Conservation (phyloP, 2,329 filamentous ascomycete genomes). For the Colletotrichum sp. region DNA sequence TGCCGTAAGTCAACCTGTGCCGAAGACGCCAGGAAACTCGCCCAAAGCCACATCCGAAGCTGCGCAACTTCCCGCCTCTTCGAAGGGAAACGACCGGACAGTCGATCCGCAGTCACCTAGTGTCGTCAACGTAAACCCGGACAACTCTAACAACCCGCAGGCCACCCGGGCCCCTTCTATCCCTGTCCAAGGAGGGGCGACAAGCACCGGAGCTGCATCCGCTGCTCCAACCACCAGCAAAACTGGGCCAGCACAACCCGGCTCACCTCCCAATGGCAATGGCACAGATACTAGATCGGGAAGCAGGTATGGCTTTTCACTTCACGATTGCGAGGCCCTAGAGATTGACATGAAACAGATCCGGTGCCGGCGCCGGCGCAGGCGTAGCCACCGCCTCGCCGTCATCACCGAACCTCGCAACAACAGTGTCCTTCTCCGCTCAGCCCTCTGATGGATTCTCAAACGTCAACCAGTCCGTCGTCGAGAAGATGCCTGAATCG, state of each 20-base stretch:
- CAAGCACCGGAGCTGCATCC: background rate
- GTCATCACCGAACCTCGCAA: background rate
- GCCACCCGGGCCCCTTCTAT: background rate
- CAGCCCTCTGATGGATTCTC: background rate
- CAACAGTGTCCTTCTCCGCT: background rate
- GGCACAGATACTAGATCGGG: background rate
- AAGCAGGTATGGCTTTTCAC: background rate
- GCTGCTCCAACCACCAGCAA: background rate
- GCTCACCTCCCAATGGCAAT: background rate
- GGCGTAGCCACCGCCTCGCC: background rate
- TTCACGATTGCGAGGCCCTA: background rate
- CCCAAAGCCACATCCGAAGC: background rate
- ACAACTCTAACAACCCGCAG: background rate
- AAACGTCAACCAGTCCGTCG: background rate
- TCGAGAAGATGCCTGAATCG: constrained; percentile 4
- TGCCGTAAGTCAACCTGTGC: background rate
- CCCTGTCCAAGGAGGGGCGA: background rate
- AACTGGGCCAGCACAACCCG: background rate
- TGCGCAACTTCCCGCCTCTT: background rate
- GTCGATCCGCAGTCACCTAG: background rate
- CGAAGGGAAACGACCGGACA: background rate
- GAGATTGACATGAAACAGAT: background rate
- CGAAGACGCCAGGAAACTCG: background rate
- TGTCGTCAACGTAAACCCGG: background rate
- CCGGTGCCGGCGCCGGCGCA: background rate